Base-by-base conservation (phyloP, 805 yeast species). In the Teunomyces cretensis region DNA sequence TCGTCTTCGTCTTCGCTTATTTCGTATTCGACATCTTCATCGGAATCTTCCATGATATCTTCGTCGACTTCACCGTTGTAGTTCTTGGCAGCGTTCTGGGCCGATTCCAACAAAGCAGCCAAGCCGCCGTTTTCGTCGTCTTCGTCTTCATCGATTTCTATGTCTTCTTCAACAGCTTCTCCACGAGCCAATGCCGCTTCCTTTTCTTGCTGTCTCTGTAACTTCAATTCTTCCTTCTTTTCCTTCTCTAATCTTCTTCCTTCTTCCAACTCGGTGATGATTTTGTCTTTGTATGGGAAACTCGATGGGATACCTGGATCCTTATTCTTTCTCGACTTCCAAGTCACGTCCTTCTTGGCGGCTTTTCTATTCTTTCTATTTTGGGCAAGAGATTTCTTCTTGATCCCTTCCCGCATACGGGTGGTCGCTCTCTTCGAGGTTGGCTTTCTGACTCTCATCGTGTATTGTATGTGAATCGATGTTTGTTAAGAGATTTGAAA, bases 221-320 rank as follows among this genome's bases (percentile, higher is more conserved):
- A 72, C 65, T 63, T 83, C 52, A 70, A 67, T 47, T 68, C 62
- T 44, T 72, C 78, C 53, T 74, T 81, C 45, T 72, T 79, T 58
- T 83, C 88, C 45, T 70, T 69, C 31, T 79, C 83, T 15, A 62
- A 62, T 62, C 79, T 68, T 64, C 84, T 81, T 37, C 71, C 68
- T 26, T 75, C 80, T 65, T 87, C 94, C 49, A 87, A 81, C 55
- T 86, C 88, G 50, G 70, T 72, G 46, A 94, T 71, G 46, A 94
- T 81, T 65, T 80, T 79, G 52, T 87, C 95, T 66, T 92, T 94
- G 73, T 90, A 94, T 28, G 99, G 99, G 78, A 90, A 94, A 57
- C 84, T 83, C 42, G 96, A 74, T 45, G 99, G 99, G 56, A 94
- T 92, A 53, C 98, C 98, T 9, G 92, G 91, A 64, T 91, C 97